phyloP scores from a whole-genome alignment of 345 rosid species.

The Euphorbia peplus region DNA sequence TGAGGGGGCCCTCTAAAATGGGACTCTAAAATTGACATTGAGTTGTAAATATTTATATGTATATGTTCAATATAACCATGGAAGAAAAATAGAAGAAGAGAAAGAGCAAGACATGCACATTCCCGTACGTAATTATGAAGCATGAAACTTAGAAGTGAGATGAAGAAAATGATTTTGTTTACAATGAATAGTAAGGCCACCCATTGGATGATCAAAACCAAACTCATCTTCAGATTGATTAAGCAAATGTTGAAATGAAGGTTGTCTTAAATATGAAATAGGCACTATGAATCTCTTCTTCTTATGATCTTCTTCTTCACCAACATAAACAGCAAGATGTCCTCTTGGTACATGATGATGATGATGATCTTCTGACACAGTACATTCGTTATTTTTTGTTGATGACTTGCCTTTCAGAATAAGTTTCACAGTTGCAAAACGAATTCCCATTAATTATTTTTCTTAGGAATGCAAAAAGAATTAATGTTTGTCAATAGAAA shows the following conservation, averaged over 20 bases:
- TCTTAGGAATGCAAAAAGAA: too few relatives aligned
- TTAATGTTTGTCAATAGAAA: too few relatives aligned
- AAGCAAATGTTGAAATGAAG: constrained; percentile 8
- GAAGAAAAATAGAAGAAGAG: too few relatives aligned
- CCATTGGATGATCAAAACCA: constrained; percentile 8
- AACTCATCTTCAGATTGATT: constrained; percentile 10
- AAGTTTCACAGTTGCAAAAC: background rate
- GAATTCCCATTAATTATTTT: constrained; percentile 4
- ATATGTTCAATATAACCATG: too few relatives aligned
- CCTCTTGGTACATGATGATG: constrained; percentile 37
- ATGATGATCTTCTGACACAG: too few relatives aligned
- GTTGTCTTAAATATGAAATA: constrained; percentile 4
- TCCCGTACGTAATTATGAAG: background rate
- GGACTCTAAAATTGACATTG: too few relatives aligned
- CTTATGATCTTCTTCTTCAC: constrained; percentile 33
- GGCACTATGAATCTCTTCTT: constrained; percentile 10
- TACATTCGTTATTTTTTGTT: background rate
- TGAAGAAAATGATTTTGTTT: constrained; percentile 1
- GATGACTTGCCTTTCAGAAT: background rate
- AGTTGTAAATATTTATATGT: too few relatives aligned
- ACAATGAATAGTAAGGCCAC: constrained; percentile 5
- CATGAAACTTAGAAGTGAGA: background rate
- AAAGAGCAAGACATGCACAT: too few relatives aligned
- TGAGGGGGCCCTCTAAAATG: too few relatives aligned
- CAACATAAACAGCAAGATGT: constrained; percentile 37